Conservation (phyloP, 305 asterid genomes). For the Solanum hybrid region DNA sequence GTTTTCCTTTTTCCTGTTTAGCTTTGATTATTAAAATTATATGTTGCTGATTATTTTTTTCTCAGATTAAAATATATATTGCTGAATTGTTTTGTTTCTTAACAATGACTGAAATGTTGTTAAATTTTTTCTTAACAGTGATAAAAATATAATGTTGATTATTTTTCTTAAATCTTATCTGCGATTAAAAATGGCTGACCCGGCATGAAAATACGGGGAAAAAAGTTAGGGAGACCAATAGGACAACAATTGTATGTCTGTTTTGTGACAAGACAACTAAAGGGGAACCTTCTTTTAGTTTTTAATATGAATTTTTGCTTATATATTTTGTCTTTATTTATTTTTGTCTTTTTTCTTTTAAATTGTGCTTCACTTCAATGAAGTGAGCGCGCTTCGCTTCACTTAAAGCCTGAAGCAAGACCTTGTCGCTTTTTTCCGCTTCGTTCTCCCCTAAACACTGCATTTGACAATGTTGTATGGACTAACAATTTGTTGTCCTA, state of each 20-base stretch:
- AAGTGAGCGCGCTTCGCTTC: background rate
- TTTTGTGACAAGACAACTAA: background rate
- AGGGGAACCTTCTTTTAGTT: background rate
- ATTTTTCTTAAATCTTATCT: background rate
- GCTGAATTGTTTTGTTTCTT: background rate
- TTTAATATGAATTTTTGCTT: background rate
- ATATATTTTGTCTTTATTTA: too few species aligned
- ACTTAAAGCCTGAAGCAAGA: background rate
- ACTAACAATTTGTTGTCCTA: background rate
- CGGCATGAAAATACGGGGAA: background rate
- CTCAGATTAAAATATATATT: background rate
- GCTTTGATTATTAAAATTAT: background rate
- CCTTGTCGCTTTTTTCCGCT: background rate
- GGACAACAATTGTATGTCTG: background rate
- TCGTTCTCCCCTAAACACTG: background rate
- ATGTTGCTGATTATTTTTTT: background rate
- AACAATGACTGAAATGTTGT: background rate
- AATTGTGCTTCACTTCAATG: background rate
- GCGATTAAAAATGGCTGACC: background rate
- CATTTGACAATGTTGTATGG: background rate
- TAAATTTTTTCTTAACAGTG: too few species aligned
- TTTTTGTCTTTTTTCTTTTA: background rate
- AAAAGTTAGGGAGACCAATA: background rate
- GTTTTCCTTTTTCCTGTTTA: background rate
- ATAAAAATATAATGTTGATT: background rate